Percentiles rank a stretch among this genome's conserved stretches.
phyloP scores from a whole-genome alignment of 305 asterid genomes.

The Fraxinus floribunda region DNA sequence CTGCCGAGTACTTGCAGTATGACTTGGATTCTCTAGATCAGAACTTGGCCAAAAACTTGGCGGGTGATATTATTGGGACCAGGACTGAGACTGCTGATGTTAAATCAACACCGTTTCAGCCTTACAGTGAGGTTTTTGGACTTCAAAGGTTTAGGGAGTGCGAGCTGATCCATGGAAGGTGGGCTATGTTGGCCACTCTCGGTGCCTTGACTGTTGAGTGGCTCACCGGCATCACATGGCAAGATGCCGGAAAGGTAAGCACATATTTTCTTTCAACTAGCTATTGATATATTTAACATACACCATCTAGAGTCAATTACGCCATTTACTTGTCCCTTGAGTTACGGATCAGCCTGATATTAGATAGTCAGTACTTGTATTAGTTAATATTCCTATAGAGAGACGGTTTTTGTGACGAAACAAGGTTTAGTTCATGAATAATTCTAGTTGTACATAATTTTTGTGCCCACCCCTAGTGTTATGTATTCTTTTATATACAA shows the following conservation, averaged over 20 bases:
- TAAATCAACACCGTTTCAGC: conserved; percentile 87
- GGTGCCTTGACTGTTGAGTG: conserved; percentile 89
- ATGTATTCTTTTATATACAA: too few relatives aligned
- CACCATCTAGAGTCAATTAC: too few relatives aligned
- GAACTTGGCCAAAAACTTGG: conserved; percentile 73
- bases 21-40: conserved; percentile 87
- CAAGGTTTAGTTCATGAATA: too few relatives aligned
- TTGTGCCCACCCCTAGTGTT: too few relatives aligned
- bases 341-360: too few relatives aligned
- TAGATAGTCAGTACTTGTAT: too few relatives aligned
- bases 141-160: conserved; percentile 91
- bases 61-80: conserved; percentile 76
- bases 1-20: conserved; percentile 87
- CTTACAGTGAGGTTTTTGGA: conserved; percentile 85
- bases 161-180: conserved; percentile 94
- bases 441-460: too few relatives aligned
- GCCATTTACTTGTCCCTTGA: too few relatives aligned
- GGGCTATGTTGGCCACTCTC: conserved; percentile 98
- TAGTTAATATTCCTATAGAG: too few relatives aligned
- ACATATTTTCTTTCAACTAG: background rate
- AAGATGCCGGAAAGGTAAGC: conserved; percentile 95
- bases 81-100: conserved; percentile 70
- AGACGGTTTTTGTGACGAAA: too few relatives aligned
- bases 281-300: background rate
- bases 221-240: conserved; percentile 98